Evolutionary conservation across 179 eudicot genomes (phyloP).

Genomic region (Kewa caespitosa): DNA sequence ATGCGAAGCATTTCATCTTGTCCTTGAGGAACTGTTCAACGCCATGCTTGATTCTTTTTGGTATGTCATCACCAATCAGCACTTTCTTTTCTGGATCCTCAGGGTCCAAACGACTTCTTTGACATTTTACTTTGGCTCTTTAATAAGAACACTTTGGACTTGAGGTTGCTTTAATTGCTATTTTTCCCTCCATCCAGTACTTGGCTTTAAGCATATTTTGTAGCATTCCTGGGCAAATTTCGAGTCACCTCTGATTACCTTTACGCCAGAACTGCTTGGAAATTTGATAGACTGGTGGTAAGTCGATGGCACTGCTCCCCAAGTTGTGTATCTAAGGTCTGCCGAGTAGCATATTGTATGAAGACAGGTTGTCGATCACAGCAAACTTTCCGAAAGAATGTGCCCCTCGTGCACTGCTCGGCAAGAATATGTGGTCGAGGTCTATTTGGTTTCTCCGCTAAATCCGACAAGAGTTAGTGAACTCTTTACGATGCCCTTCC

Average conservation of each 20-base stretch:
- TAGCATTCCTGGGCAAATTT: not conserved
- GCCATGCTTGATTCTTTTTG: not conserved
- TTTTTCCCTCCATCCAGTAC: not conserved
- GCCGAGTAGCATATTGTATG: not conserved
- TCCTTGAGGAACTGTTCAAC: not conserved
- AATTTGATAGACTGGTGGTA: not conserved
- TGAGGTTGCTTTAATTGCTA: not conserved
- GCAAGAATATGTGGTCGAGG: not conserved
- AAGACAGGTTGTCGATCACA: too few species aligned
- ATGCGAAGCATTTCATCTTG: not conserved
- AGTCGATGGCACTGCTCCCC: not conserved
- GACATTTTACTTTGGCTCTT: not conserved
- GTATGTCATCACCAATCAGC: not conserved
- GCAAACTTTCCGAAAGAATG: too few species aligned
- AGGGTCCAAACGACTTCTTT: too few species aligned
- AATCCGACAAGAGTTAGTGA: not conserved
- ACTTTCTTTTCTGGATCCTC: too few species aligned
- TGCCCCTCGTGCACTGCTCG: too few species aligned
- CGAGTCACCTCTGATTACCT: too few species aligned
- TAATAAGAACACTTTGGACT: not conserved
- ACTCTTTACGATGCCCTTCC: not conserved
- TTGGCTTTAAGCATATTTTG: not conserved
- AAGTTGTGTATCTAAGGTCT: conserved; percentile 7
- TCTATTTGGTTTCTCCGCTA: conserved; percentile 4
- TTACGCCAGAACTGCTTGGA: too few species aligned